phyloP scores from a whole-genome alignment of 345 rosid species.

The Lepidium africanum region DNA sequence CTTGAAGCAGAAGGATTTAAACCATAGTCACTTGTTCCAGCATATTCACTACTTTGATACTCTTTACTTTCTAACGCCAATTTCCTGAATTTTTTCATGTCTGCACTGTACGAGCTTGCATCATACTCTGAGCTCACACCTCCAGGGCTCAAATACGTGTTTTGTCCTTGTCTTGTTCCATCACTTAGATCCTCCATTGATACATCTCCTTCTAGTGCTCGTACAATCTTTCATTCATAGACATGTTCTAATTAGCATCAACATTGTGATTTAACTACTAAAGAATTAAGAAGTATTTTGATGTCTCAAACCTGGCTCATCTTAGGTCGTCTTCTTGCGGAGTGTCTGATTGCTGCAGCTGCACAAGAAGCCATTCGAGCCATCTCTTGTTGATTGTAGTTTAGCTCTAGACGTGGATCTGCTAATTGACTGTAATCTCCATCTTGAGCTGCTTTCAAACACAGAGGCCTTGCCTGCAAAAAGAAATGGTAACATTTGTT shows the following conservation, averaged over 20 bases:
- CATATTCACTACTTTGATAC: constrained; percentile 51
- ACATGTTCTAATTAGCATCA: constrained; percentile 1
- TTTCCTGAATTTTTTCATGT: constrained; percentile 48
- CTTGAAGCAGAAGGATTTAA: constrained; percentile 63
- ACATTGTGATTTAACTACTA: background rate
- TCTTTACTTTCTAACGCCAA: constrained; percentile 32
- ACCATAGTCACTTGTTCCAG: constrained; percentile 65
- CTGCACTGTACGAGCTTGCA: constrained; percentile 34
- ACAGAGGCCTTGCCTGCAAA: constrained; percentile 68
- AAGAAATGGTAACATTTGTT: background rate
- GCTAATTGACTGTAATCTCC: constrained; percentile 48
- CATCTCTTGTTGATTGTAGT: constrained; percentile 53
- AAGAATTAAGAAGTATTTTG: background rate
- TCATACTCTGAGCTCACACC: constrained; percentile 33
- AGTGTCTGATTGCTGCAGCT: constrained; percentile 60
- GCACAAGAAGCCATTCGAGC: constrained; percentile 74
- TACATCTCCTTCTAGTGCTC: constrained; percentile 57
- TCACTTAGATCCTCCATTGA: constrained; percentile 57
- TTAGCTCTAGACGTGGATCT: constrained; percentile 56
- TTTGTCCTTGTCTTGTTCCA: constrained; percentile 34
- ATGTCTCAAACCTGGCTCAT: constrained; percentile 64
- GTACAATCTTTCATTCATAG: constrained; percentile 41
- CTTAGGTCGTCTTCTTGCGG: constrained; percentile 65
- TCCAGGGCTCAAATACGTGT: constrained; percentile 21
- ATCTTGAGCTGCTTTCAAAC: constrained; percentile 40